Percentiles rank a stretch among this genome's conserved stretches.
These are phyloP conservation scores for Musa troglodytarum DNA, from an alignment of 176 grass and related monocot species.

Conservation along the genomic window DNA sequence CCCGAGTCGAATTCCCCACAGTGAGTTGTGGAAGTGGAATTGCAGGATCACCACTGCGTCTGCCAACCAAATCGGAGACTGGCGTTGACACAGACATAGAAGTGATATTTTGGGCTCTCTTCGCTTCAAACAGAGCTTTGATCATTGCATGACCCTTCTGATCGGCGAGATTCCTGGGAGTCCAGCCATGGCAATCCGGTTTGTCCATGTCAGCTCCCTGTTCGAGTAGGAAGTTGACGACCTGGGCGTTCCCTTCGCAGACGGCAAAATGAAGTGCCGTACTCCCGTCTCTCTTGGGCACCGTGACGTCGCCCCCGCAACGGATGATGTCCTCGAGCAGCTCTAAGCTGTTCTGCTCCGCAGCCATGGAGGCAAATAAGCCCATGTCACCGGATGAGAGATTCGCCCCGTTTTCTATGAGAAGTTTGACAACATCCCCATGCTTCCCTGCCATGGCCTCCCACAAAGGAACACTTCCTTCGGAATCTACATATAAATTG, in stretches of 20 bases:
- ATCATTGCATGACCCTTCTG: conserved; percentile 73
- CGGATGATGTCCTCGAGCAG: conserved; percentile 46
- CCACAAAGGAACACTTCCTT: conserved; percentile 75
- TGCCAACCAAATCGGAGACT: conserved; percentile 26
- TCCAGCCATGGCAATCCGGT: conserved; percentile 41
- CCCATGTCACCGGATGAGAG: conserved; percentile 53
- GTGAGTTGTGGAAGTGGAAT: conserved; percentile 16
- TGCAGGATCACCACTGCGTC: conserved; percentile 53
- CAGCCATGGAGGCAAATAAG: conserved; percentile 42
- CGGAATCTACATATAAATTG: conserved; percentile 32
- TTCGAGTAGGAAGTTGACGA: conserved; percentile 56
- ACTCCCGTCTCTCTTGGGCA: conserved; percentile 37
- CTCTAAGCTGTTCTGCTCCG: conserved; percentile 46
- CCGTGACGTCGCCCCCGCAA: conserved; percentile 35
- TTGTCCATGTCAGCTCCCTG: conserved; percentile 47
- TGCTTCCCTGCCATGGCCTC: conserved; percentile 62
- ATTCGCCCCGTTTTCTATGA: conserved; percentile 39
- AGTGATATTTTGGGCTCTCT: neutral
- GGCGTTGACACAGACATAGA: neutral
- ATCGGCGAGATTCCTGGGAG: conserved; percentile 51
- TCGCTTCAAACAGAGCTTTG: conserved; percentile 41
- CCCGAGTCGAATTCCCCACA: too few relatives aligned
- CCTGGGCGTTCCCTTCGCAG: conserved; percentile 48
- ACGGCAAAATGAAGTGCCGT: conserved; percentile 65
- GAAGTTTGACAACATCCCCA: conserved; percentile 32